A percentile compares a stretch with the other conserved stretches of the same genome.
Evolutionary conservation across 305 asterid species (phyloP).

Genomic region (Rubia tinctorum): DNA sequence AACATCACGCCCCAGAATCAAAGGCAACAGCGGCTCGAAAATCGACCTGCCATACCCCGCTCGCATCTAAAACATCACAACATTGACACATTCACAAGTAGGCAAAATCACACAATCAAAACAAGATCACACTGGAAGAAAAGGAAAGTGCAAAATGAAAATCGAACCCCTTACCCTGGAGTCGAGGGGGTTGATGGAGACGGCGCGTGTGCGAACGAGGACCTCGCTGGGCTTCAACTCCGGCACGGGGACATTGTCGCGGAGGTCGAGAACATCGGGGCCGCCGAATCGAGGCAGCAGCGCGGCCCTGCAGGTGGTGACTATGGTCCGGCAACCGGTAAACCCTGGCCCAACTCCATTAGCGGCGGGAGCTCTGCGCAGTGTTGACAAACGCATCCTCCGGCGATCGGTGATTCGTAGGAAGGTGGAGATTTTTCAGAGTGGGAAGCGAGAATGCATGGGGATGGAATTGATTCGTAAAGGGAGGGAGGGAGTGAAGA

Average conservation of each 20-base stretch:
- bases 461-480: neutral
- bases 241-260: constrained; percentile 41
- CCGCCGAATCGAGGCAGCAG: constrained; percentile 47
- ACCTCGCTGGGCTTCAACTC: constrained; percentile 44
- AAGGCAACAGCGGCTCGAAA: constrained; percentile 75
- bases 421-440: neutral
- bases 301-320: constrained; percentile 45
- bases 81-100: neutral
- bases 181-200: constrained; percentile 51
- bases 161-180: constrained; percentile 29
- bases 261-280: constrained; percentile 41
- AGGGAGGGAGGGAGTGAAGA: constrained; percentile 9
- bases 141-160: too few species aligned
- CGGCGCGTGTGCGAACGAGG: constrained; percentile 51
- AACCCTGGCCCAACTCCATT: constrained; percentile 15
- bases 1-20: constrained; percentile 93
- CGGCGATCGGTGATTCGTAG: neutral
- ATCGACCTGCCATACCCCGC: constrained; percentile 92
- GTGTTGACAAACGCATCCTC: constrained; percentile 17
- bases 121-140: neutral
- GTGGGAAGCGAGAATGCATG: constrained; percentile 8
- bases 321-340: constrained; percentile 19
- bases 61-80: constrained; percentile 61
- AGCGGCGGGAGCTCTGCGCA: constrained; percentile 3
- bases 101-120: neutral